Conservation (phyloP, 257 asterid species). For the Solanum chiquidenum region DNA sequence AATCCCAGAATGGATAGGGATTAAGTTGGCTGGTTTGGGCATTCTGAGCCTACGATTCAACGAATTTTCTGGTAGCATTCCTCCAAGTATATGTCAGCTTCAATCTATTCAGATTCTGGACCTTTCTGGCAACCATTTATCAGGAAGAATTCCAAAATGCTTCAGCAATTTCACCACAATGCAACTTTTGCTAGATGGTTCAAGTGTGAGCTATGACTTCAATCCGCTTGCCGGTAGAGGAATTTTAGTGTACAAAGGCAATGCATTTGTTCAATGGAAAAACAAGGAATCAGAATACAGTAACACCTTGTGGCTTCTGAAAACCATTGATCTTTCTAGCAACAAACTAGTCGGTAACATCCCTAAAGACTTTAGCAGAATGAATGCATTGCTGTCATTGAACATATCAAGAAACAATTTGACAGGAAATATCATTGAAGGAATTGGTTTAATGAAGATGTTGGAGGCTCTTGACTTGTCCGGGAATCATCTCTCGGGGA, state of each 20-base stretch:
- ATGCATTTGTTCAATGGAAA: conserved; percentile 3
- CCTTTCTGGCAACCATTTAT: conserved; percentile 21
- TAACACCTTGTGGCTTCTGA: neutral
- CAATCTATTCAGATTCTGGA: conserved; percentile 23
- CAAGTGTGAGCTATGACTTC: neutral
- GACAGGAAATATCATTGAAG: conserved; percentile 9
- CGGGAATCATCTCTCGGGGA: neutral
- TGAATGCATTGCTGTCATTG: conserved; percentile 18
- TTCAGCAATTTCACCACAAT: conserved; percentile 7
- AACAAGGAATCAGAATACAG: neutral
- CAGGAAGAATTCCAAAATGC: conserved; percentile 24
- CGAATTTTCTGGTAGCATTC: conserved; percentile 17
- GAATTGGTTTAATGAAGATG: conserved; percentile 12
- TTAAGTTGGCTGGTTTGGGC: neutral
- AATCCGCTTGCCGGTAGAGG: neutral
- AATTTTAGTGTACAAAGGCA: neutral
- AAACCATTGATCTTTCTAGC: conserved; percentile 9
- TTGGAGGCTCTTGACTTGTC: conserved; percentile 9
- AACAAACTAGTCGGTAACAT: conserved; percentile 14
- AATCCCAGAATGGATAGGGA: conserved; percentile 20
- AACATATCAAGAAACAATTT: conserved; percentile 24
- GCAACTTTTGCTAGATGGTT: neutral
- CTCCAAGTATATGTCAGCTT: conserved; percentile 21
- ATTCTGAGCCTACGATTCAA: conserved; percentile 13
- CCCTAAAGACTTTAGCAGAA: conserved; percentile 2